phyloP scores from a whole-genome alignment of 2,329 filamentous ascomycete genomes.

The Tympanopsis confertula region DNA sequence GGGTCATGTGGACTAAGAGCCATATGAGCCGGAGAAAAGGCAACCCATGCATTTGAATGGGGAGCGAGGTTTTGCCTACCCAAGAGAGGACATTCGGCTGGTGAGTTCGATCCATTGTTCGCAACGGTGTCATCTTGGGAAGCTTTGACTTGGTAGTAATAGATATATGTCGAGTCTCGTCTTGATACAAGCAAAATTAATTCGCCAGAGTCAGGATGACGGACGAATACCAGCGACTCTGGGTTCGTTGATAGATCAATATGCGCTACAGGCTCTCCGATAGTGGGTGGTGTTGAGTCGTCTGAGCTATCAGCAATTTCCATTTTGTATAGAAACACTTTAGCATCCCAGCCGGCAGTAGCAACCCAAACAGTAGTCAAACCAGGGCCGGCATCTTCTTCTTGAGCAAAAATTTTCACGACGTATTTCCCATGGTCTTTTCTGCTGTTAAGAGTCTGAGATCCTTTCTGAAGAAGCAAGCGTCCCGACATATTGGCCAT shows the following conservation, averaged over 20 bases:
- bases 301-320: conserved; percentile 3
- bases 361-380: conserved; percentile 26
- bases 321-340: conserved; percentile 35
- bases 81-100: conserved; percentile 24
- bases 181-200: conserved; percentile 39
- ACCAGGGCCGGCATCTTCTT: conserved; percentile 13
- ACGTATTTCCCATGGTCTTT: conserved; percentile 48
- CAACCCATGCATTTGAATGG: conserved; percentile 50
- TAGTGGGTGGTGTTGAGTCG: conserved; percentile 6
- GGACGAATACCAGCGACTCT: conserved; percentile 40
- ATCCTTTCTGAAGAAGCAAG: conserved; percentile 31
- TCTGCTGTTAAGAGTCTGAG: conserved; percentile 29
- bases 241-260: conserved; percentile 38
- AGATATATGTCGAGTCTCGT: conserved; percentile 44
- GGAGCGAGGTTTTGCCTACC: conserved; percentile 50
- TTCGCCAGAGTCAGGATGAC: conserved; percentile 29
- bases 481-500: conserved; percentile 48
- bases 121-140: conserved; percentile 8
- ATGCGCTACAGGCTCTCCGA: conserved; percentile 25
- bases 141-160: conserved; percentile 33
- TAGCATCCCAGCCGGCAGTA: conserved; percentile 50
- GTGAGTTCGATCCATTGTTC: conserved; percentile 1
- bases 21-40: conserved; percentile 47
- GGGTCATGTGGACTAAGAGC: conserved; percentile 41
- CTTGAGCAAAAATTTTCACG: conserved; percentile 32